Evolutionary conservation across 2,329 filamentous ascomycete species (phyloP), one percentile per base, ranked within the genome.

Genomic region (Sporothrix pseudoabietina): DNA sequence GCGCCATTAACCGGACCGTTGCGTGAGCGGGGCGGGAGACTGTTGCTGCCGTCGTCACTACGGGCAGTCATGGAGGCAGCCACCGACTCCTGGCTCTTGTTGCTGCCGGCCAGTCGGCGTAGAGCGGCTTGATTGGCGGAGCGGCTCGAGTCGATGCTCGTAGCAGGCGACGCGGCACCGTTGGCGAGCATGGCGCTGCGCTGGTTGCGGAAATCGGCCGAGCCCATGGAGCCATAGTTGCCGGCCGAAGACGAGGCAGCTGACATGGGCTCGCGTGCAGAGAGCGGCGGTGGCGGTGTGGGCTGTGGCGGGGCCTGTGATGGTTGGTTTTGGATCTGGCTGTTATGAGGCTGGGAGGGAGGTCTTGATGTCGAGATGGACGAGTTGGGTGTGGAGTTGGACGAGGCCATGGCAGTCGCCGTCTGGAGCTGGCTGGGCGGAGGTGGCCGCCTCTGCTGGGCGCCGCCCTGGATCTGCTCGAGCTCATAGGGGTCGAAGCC

Each of bases 401-500:
- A 35, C 35, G 35, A 35, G 35, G 35, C 35, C 35, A 35, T 35
- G 5, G 35, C 35, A 5, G 35, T 8, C n/a, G 57, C 47, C 22
- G 59, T 70, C 49, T 59, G 72, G 30, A 47, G 75, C 52, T 76
- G 78, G 41, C 76, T 75, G 14, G 57, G 8, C 69, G 78, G 78
- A 8, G 79, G 81, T 12, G 82, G 39, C 77, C 81, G 26, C 80
- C 84, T 83, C 66, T 85, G 76, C 71, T 79, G 77, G 3, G 79
- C 84, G 68, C 86, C 84, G 59, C 91, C 92, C 47, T 92, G 84
- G 63, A 98, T 88, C 77, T 91, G 87, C 70, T 95, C 93, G 74
- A 91, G 85, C 82, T 98, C 94, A 74, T 87, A 88, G 70, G 89
- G 86, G 77, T 95, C 93, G 80, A 99, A 98, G 8, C 95, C 95